Percentiles rank a stretch among this genome's conserved stretches.
phyloP scores from a whole-genome alignment of 768 basidiomycete genomes.

The Clathrus columnatus region DNA sequence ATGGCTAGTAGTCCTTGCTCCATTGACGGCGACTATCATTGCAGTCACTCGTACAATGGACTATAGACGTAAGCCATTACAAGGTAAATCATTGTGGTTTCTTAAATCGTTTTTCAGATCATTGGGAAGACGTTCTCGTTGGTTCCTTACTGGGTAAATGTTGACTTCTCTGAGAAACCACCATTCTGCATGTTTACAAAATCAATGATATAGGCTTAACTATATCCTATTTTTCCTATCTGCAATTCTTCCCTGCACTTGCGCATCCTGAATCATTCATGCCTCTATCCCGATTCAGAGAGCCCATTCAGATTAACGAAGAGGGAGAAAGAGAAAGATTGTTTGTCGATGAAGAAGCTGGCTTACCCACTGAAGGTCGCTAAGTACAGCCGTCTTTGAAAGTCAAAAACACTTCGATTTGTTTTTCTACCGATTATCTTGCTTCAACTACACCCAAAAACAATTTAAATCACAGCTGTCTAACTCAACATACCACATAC shows the following conservation, averaged over 20 bases:
- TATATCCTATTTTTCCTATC: background rate
- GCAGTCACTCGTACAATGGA: conserved; percentile 90
- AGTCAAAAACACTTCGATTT: too few relatives aligned
- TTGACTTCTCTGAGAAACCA: background rate
- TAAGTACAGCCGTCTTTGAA: background rate
- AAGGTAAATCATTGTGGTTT: background rate
- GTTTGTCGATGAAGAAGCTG: background rate
- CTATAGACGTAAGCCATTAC: conserved; percentile 58
- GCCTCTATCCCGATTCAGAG: background rate
- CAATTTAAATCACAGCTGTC: too few relatives aligned
- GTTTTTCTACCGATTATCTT: too few relatives aligned
- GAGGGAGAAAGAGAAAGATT: background rate
- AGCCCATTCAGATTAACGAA: background rate
- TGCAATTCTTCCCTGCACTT: background rate
- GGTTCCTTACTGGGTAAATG: conserved; percentile 4
- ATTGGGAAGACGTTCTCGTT: conserved; percentile 8
- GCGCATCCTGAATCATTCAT: background rate
- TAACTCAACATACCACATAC: too few relatives aligned
- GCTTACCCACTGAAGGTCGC: background rate
- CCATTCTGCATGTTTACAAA: background rate
- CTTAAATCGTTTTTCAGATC: background rate
- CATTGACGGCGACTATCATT: conserved; percentile 67
- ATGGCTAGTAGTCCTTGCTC: conserved; percentile 74
- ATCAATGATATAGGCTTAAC: background rate
- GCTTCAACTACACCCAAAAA: too few relatives aligned